These are phyloP conservation scores for Bipolaris victoriae DNA, from an alignment of 2,329 filamentous ascomycete genomes.

Conservation along the genomic window DNA sequence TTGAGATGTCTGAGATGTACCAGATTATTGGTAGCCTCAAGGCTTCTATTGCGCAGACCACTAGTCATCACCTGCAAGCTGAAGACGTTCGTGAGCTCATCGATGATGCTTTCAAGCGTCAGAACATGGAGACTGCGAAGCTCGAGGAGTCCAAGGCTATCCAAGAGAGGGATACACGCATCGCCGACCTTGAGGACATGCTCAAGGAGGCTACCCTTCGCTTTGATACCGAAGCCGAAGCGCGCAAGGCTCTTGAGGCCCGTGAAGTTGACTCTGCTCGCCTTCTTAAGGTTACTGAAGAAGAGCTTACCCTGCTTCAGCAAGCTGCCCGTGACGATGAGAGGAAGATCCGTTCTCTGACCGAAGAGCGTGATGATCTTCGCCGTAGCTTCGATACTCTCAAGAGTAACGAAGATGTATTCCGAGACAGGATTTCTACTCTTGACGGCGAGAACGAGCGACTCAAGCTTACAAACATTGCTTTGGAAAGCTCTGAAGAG, in stretches of 20 bases:
- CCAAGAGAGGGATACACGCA: conserved; percentile 42
- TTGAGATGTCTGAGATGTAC: conserved; percentile 53
- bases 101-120: conserved; percentile 47
- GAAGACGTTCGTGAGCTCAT: conserved; percentile 50
- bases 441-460: conserved; percentile 64
- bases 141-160: conserved; percentile 39
- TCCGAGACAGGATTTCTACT: conserved; percentile 58
- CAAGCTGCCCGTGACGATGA: conserved; percentile 53
- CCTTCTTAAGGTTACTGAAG: conserved; percentile 57
- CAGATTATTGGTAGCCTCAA: conserved; percentile 57
- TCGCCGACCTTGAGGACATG: conserved; percentile 45
- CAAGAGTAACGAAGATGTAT: conserved; percentile 50
- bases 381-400: conserved; percentile 49
- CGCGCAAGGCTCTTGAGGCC: conserved; percentile 51
- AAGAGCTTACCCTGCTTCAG: conserved; percentile 55
- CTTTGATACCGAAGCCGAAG: conserved; percentile 51
- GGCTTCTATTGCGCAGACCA: conserved; percentile 55
- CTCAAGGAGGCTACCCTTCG: conserved; percentile 43
- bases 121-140: conserved; percentile 38
- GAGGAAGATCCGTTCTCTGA: conserved; percentile 50
- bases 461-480: conserved; percentile 54
- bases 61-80: conserved; percentile 53
- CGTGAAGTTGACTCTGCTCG: conserved; percentile 53
- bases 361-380: conserved; percentile 51
- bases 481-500: conserved; percentile 47